Evolutionary conservation across 2,329 filamentous ascomycete species (phyloP), one percentile per base, ranked within the genome.

Genomic region (Diaporthe helianthi): DNA sequence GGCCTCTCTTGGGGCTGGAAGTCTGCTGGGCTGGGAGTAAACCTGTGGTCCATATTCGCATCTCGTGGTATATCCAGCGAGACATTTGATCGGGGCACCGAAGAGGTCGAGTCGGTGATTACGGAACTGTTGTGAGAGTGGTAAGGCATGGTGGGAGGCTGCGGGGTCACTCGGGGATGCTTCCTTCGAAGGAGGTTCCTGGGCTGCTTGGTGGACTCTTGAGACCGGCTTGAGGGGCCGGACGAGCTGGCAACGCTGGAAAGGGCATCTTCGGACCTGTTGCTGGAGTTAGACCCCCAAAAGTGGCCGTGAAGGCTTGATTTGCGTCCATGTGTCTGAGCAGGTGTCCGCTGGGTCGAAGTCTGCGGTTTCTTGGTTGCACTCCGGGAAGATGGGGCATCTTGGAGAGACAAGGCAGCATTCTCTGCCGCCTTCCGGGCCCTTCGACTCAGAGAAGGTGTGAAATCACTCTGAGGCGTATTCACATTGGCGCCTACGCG

Each of bases 101-200:
- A 84, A 1, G 83, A 83, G 4, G 82, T 81, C 2, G 83, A 83
- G 69, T 76, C 78, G 13, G 80, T 81, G 66, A 80, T 81, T 46
- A 75, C 78, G 55, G 78, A 81, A 63, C 76, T 76, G 67, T 75
- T 76, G 31, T 75, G 76, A 29, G 81, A 78, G 36, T 80, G 79
- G 51, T 76, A 79, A 15, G 76, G 79, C 10, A 73, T 68, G 46
- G 74, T 78, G 24, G 74, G 73, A 7, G 76, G 71, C 26, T 84
- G 80, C 67, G 81, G 80, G 2, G 83, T 78, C 47, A 84, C 75
- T 13, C 80, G 81, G 17, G 85, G 84, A 67, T 83, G 81, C 75
- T 87, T 88, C 73, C 83, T 82, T 72, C 83, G 80, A 58, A 87
- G 75, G 10, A 83, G 79, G 73, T 83, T 84, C 49, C 81, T 81